These are phyloP conservation scores for Alternaria sp. DNA, from an alignment of 2,329 filamentous ascomycete genomes.

Conservation along the genomic window DNA sequence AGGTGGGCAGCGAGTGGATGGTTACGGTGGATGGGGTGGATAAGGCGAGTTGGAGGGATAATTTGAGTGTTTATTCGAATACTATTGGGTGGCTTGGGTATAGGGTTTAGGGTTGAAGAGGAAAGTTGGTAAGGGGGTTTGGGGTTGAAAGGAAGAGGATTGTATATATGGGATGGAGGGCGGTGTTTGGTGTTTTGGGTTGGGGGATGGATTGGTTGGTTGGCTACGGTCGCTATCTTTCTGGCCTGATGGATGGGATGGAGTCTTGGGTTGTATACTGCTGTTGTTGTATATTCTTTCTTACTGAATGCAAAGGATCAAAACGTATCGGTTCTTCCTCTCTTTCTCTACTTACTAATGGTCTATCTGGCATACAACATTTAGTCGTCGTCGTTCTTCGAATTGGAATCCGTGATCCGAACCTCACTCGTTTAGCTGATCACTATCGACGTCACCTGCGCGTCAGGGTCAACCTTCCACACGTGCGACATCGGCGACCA, in stretches of 20 bases:
- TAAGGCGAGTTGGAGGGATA: conserved; percentile 56
- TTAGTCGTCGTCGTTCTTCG: not conserved
- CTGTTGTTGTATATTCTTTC: not conserved
- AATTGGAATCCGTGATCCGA: no score
- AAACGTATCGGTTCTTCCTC: not conserved
- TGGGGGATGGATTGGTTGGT: not conserved
- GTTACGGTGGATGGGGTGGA: conserved; percentile 53
- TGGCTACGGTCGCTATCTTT: not conserved
- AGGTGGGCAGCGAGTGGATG: conserved; percentile 57
- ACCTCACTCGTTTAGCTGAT: not conserved
- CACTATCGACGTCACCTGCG: not conserved
- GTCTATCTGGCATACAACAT: not conserved
- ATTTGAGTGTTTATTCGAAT: conserved; percentile 50
- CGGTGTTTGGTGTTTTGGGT: not conserved
- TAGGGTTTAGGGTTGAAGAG: conserved; percentile 26
- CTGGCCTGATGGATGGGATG: not conserved
- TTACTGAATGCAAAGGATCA: not conserved
- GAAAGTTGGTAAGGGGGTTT: not conserved
- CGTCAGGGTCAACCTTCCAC: not conserved
- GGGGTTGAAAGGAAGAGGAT: not conserved
- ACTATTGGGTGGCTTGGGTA: conserved; percentile 46
- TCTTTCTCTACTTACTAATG: not conserved
- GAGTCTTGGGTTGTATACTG: not conserved
- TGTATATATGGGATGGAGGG: not conserved
- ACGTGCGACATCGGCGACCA: not conserved